Evolutionary conservation across 2,329 filamentous ascomycete genomes (phyloP).

Genomic region (Beauveria rudraprayagi): DNA sequence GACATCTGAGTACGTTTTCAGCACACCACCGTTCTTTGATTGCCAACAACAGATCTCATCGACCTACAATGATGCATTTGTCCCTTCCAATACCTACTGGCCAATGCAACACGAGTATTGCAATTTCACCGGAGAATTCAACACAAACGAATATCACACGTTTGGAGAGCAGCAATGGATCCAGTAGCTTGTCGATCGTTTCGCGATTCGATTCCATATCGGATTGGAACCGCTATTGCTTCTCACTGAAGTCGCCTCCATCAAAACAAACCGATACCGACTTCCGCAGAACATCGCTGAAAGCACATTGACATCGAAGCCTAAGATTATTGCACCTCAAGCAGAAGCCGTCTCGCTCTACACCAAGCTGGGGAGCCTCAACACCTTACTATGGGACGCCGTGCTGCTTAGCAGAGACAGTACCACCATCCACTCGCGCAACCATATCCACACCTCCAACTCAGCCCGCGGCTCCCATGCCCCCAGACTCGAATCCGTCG

Average conservation of each 20-base stretch:
- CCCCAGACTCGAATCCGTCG: neutral
- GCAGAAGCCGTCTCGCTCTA: neutral
- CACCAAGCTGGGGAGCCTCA: neutral
- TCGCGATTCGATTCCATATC: too few relatives aligned
- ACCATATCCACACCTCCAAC: neutral
- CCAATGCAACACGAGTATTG: neutral
- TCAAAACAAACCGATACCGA: too few relatives aligned
- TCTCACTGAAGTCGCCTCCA: too few relatives aligned
- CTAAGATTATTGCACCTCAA: too few relatives aligned
- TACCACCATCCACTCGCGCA: neutral
- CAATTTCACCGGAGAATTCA: neutral
- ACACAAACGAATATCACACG: neutral
- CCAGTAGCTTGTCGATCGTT: neutral
- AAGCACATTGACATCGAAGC: too few relatives aligned
- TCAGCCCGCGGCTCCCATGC: conserved; percentile 1
- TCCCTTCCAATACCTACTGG: neutral
- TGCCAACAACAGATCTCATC: neutral
- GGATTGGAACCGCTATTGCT: too few relatives aligned
- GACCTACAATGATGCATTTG: neutral
- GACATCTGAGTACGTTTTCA: neutral
- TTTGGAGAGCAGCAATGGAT: neutral
- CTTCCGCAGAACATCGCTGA: too few relatives aligned
- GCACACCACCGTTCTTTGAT: neutral
- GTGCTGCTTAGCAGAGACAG: neutral
- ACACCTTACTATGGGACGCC: neutral